These are phyloP conservation scores for Clonostachys sp. DNA, from an alignment of 2,329 filamentous ascomycete species.

Conservation along the genomic window DNA sequence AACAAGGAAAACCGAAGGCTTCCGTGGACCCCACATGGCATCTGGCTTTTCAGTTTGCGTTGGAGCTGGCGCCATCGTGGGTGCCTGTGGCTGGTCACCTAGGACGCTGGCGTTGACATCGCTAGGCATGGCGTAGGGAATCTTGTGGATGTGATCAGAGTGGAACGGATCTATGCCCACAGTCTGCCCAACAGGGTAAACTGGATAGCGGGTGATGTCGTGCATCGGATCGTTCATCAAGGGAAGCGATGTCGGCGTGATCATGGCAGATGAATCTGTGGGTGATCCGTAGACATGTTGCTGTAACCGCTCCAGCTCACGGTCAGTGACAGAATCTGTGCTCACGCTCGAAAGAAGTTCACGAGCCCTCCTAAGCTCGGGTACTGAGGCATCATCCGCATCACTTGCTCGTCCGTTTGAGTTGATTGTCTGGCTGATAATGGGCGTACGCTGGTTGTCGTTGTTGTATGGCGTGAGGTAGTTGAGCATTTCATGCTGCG, in stretches of 20 bases:
- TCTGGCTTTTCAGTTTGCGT: slow-evolving; percentile 29
- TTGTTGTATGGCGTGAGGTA: slow-evolving; percentile 43
- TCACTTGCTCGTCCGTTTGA: slow-evolving; percentile 26
- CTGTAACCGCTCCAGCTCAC: slow-evolving; percentile 51
- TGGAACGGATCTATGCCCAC: slow-evolving; percentile 95
- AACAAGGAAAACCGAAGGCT: slow-evolving; percentile 82
- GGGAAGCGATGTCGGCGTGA: slow-evolving; percentile 34
- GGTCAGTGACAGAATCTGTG: slow-evolving; percentile 46
- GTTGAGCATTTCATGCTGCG: slow-evolving; percentile 52
- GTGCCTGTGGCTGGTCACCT: slow-evolving; percentile 32
- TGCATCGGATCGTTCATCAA: slow-evolving; percentile 50
- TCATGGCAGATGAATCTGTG: slow-evolving; percentile 42
- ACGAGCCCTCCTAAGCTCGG: slow-evolving; percentile 50
- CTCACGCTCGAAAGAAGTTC: slow-evolving; percentile 50
- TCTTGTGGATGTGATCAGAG: slow-evolving; percentile 89
- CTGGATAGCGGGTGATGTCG: slow-evolving; percentile 57
- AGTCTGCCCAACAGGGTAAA: slow-evolving; percentile 87
- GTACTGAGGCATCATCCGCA: slow-evolving; percentile 39
- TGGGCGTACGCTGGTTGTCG: slow-evolving; percentile 22
- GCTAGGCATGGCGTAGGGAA: slow-evolving; percentile 75
- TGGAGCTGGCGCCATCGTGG: slow-evolving; percentile 11
- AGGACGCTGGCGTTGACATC: slow-evolving; percentile 32
- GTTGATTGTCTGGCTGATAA: slow-evolving; percentile 22
- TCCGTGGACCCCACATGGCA: slow-evolving; percentile 50
- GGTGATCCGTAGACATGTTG: slow-evolving; percentile 45